phyloP scores from a whole-genome alignment of 2,329 filamentous ascomycete species.

The Pestalotiopsis sp. region DNA sequence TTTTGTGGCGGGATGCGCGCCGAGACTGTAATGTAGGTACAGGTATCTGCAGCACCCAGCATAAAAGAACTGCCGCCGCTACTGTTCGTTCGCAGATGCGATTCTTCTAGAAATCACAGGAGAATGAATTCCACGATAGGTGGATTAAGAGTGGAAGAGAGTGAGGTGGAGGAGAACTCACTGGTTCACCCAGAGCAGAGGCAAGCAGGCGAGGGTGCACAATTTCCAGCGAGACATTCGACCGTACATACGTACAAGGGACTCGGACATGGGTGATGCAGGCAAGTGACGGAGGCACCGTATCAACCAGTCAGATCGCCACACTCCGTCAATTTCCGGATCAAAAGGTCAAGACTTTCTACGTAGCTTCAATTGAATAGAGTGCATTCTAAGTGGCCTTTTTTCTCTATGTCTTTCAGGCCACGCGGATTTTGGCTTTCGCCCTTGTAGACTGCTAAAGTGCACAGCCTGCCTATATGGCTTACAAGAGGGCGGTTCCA shows the following conservation, averaged over 20 bases:
- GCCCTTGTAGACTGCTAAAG: not conserved
- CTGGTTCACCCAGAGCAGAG: not conserved
- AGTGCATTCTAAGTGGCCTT: not conserved
- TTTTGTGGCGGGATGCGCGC: slow-evolving; percentile 13
- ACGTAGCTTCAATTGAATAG: not conserved
- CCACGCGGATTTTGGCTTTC: not conserved
- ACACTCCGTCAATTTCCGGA: slow-evolving; percentile 1
- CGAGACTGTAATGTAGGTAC: not conserved
- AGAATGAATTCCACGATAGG: slow-evolving; percentile 7
- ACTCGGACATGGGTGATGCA: slow-evolving; percentile 8
- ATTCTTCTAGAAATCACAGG: not conserved
- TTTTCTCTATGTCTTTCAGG: not conserved
- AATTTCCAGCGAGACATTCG: not conserved
- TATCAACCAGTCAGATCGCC: slow-evolving; percentile 11
- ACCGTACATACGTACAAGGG: slow-evolving; percentile 1
- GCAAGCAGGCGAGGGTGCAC: not conserved
- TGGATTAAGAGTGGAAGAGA: not conserved
- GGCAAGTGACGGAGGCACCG: not conserved
- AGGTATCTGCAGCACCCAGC: slow-evolving; percentile 17
- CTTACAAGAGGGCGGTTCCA: not conserved
- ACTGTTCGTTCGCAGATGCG: slow-evolving; percentile 6
- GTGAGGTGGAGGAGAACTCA: slow-evolving; percentile 9
- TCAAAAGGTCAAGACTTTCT: slow-evolving; percentile 1
- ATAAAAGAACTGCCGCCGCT: slow-evolving; percentile 14
- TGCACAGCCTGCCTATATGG: not conserved